phyloP scores from a whole-genome alignment of 805 yeast species.

The baker's yeast (Saccharomyces cerevisiae) region DNA sequence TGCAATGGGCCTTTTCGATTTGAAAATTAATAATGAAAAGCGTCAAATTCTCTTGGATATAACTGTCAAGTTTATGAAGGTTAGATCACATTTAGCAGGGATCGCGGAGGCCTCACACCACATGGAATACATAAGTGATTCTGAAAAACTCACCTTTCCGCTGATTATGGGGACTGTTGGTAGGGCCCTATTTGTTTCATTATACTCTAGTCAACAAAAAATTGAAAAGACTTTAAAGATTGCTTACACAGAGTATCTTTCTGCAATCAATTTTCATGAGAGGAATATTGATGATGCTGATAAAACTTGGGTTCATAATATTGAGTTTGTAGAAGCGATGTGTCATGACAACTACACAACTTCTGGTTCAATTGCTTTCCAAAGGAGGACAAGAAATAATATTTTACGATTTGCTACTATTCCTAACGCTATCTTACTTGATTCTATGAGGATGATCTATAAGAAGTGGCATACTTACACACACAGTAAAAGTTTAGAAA shows the following conservation, averaged over 20 bases:
- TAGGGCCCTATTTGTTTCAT: constrained; percentile 41
- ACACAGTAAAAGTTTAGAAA: constrained; percentile 13
- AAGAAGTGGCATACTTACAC: constrained; percentile 23
- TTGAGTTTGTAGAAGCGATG: constrained; percentile 36
- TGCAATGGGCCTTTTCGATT: constrained; percentile 30
- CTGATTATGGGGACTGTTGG: constrained; percentile 38
- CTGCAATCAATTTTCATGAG: constrained; percentile 23
- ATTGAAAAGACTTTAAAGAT: constrained; percentile 41
- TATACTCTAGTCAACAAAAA: constrained; percentile 45
- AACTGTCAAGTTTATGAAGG: constrained; percentile 34
- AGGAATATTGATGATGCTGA: constrained; percentile 19
- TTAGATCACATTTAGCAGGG: constrained; percentile 28
- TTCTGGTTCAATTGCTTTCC: constrained; percentile 61
- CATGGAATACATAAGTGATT: constrained; percentile 15
- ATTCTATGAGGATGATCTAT: constrained; percentile 33
- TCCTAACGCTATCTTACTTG: constrained; percentile 24
- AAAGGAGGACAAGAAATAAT: constrained; percentile 50
- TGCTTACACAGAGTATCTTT: constrained; percentile 29
- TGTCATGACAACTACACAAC: constrained; percentile 50
- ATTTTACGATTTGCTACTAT: constrained; percentile 19
- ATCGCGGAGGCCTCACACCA: constrained; percentile 20
- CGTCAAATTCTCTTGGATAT: constrained; percentile 34
- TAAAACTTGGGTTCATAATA: constrained; percentile 24
- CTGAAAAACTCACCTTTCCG: constrained; percentile 27
- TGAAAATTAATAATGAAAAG: constrained; percentile 23